phyloP scores from a whole-genome alignment of 140 eudicot genomes.

The Anethum foeniculum region DNA sequence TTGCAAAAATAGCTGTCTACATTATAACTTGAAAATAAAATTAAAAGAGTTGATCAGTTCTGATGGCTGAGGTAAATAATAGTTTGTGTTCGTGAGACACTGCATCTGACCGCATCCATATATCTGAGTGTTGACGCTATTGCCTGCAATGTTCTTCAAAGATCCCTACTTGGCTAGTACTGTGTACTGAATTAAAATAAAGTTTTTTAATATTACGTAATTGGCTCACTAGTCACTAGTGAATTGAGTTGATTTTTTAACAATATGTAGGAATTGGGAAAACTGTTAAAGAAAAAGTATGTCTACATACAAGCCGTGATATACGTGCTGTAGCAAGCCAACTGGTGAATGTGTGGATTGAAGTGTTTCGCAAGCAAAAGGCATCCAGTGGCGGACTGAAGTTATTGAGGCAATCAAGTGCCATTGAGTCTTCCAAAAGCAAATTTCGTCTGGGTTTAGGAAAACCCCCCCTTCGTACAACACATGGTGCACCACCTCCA shows the following conservation, averaged over 20 bases:
- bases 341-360: slow-evolving; percentile 90
- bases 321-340: slow-evolving; percentile 98
- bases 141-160: neutral
- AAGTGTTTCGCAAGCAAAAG: slow-evolving; percentile 85
- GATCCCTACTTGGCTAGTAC: neutral
- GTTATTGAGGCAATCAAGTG: slow-evolving; percentile 48
- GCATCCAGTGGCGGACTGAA: slow-evolving; percentile 65
- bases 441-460: slow-evolving; percentile 40
- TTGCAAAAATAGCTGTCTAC: neutral
- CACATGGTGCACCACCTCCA: slow-evolving; percentile 26
- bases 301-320: slow-evolving; percentile 98
- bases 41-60: neutral
- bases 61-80: neutral
- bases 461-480: slow-evolving; percentile 65
- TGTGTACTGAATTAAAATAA: neutral
- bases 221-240: neutral
- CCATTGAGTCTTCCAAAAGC: slow-evolving; percentile 49
- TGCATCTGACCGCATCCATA: neutral
- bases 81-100: neutral
- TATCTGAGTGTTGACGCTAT: neutral
- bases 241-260: neutral
- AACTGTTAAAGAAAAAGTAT: slow-evolving; percentile 91
- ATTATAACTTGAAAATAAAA: neutral
- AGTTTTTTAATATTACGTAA: neutral
- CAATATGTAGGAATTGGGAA: slow-evolving; percentile 68